Conservation (phyloP, 495 filamentous ascomycete species). For the Pyrenopolyporus hunteri region DNA sequence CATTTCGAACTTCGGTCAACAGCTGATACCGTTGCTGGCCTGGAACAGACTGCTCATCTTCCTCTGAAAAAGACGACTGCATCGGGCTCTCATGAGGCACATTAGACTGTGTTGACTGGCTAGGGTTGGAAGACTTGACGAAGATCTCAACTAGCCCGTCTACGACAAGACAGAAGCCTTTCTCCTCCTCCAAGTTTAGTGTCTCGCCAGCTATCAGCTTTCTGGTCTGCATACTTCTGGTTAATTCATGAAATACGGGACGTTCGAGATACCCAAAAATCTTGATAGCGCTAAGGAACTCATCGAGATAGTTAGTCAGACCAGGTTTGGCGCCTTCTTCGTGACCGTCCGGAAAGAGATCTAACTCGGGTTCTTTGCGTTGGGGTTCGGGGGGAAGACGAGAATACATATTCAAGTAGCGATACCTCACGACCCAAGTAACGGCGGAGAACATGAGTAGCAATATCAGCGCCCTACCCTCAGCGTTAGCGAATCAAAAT, state of each 20-base stretch:
- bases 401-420: slow-evolving; percentile 93
- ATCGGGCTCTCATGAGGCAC: slow-evolving; percentile 21
- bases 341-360: slow-evolving; percentile 90
- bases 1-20: slow-evolving; percentile 96
- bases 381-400: slow-evolving; percentile 92
- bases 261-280: slow-evolving; percentile 97
- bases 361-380: slow-evolving; percentile 92
- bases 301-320: slow-evolving; percentile 92
- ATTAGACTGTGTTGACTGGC: slow-evolving; percentile 43
- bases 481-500: slow-evolving; percentile 25
- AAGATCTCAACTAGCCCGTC: slow-evolving; percentile 98
- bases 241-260: slow-evolving; percentile 96
- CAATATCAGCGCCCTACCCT: slow-evolving; percentile 73
- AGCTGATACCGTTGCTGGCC: slow-evolving; percentile 82
- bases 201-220: slow-evolving; percentile 97
- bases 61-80: slow-evolving; percentile 65
- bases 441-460: slow-evolving; percentile 76
- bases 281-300: slow-evolving; percentile 98
- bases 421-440: slow-evolving; percentile 92
- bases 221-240: slow-evolving; percentile 94
- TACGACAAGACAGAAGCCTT: slow-evolving; percentile 96
- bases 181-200: slow-evolving; percentile 91
- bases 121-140: slow-evolving; percentile 82
- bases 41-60: slow-evolving; percentile 63
- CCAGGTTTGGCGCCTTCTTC: slow-evolving; percentile 90